Conservation (phyloP, 179 eudicot species). For the Dionaea muscipula region DNA sequence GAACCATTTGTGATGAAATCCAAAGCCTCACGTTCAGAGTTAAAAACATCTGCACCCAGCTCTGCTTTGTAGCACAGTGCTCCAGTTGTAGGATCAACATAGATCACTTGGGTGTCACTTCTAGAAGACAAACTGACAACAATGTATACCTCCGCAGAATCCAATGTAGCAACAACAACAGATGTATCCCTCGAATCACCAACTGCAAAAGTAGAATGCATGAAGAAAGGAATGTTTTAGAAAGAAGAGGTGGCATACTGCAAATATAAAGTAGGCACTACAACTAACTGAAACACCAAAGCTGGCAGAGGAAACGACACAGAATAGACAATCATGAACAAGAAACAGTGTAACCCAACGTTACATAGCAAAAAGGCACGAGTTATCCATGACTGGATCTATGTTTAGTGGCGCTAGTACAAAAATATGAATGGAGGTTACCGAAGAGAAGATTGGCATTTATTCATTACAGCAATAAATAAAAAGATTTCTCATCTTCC, state of each 20-base stretch:
- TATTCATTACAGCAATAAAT: too few relatives aligned
- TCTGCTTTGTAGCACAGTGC: slow-evolving; percentile 51
- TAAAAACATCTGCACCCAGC: slow-evolving; percentile 60
- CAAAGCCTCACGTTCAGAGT: slow-evolving; percentile 73
- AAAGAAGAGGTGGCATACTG: not conserved
- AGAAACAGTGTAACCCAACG: too few relatives aligned
- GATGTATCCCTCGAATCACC: slow-evolving; percentile 57
- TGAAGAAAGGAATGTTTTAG: not conserved
- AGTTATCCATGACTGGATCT: too few relatives aligned
- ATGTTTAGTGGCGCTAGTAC: too few relatives aligned
- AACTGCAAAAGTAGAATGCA: slow-evolving; percentile 25
- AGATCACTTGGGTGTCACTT: slow-evolving; percentile 73
- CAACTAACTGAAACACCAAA: not conserved
- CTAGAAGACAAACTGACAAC: slow-evolving; percentile 54
- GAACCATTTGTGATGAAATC: slow-evolving; percentile 76
- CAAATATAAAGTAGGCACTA: not conserved
- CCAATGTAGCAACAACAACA: slow-evolving; percentile 63
- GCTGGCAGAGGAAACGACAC: too few relatives aligned
- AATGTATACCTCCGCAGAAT: slow-evolving; percentile 70
- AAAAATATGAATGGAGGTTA: too few relatives aligned
- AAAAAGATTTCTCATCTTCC: too few relatives aligned
- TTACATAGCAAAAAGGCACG: too few relatives aligned
- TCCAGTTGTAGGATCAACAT: slow-evolving; percentile 92
- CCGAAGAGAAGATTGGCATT: too few relatives aligned
- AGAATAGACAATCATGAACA: too few relatives aligned